These are phyloP conservation scores for Ettlia oleoabundans DNA, from an alignment of 139 green algal genomes.

Conservation along the genomic window DNA sequence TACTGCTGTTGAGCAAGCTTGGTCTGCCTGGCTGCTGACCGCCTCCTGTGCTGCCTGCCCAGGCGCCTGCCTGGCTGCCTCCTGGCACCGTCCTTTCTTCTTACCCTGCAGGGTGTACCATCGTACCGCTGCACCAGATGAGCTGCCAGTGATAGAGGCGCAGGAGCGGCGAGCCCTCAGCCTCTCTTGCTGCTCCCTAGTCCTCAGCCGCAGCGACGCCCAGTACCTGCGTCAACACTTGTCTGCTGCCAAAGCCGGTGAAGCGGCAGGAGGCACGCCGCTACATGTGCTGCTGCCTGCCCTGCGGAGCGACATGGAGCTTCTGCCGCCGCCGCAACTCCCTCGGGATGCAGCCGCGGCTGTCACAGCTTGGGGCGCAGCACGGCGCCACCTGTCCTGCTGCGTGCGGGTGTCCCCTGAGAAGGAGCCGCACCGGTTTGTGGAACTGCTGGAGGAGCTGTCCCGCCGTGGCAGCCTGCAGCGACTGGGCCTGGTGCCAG, in stretches of 20 bases:
- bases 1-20: background rate
- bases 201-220: constrained; percentile 64
- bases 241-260: background rate
- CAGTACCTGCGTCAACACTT: constrained; percentile 49
- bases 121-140: constrained; percentile 34
- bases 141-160: constrained; percentile 27
- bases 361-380: background rate
- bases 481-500: constrained; percentile 8
- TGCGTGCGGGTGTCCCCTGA: constrained; percentile 79
- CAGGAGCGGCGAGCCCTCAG: constrained; percentile 41
- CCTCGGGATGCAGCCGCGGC: background rate
- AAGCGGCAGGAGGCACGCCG: background rate
- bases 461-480: constrained; percentile 41
- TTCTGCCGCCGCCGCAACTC: constrained; percentile 26
- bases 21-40: background rate
- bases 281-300: constrained; percentile 73
- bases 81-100: too few species aligned
- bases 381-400: constrained; percentile 66
- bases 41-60: background rate
- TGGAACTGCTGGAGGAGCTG: constrained; percentile 63
- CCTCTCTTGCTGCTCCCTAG: constrained; percentile 53
- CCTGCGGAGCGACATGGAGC: constrained; percentile 68
- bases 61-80: background rate
- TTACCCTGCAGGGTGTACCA: constrained; percentile 46
- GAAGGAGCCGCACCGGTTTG: constrained; percentile 85